Percentiles rank a stretch among this genome's conserved stretches.
phyloP scores from a whole-genome alignment of 2,329 filamentous ascomycete species.

The Hawksworthiomyces lignivorus region DNA sequence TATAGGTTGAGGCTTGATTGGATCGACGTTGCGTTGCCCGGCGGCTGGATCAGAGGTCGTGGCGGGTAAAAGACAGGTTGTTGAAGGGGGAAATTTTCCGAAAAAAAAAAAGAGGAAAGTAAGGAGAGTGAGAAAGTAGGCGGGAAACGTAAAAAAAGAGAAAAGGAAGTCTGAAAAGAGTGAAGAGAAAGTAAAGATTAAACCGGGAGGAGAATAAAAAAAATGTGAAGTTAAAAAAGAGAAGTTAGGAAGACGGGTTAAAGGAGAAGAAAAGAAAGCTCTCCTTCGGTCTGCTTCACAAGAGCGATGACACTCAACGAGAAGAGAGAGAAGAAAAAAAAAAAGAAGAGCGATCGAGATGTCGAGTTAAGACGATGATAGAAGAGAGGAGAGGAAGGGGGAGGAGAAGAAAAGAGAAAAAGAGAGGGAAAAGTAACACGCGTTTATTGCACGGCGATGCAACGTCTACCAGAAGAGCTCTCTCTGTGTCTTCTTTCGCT shows the following conservation, averaged over 20 bases:
- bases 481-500: neutral
- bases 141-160: neutral
- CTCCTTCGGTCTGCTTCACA: too few species aligned
- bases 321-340: neutral
- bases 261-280: neutral
- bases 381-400: neutral
- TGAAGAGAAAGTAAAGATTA: too few species aligned
- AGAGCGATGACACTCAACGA: neutral
- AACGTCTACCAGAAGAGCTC: neutral
- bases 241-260: too few species aligned
- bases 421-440: neutral
- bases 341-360: conserved; percentile 1
- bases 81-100: neutral
- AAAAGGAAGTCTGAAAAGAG: too few species aligned
- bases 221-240: neutral
- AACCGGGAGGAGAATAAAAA: too few species aligned
- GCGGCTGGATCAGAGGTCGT: neutral
- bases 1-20: too few species aligned
- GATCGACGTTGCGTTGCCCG: too few species aligned
- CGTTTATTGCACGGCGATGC: neutral
- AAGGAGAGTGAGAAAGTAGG: neutral
- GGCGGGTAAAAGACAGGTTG: neutral
- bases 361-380: conserved; percentile 5
- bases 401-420: neutral
- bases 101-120: neutral